phyloP scores from a whole-genome alignment of 139 green algal species.

The Marvania coccoides region DNA sequence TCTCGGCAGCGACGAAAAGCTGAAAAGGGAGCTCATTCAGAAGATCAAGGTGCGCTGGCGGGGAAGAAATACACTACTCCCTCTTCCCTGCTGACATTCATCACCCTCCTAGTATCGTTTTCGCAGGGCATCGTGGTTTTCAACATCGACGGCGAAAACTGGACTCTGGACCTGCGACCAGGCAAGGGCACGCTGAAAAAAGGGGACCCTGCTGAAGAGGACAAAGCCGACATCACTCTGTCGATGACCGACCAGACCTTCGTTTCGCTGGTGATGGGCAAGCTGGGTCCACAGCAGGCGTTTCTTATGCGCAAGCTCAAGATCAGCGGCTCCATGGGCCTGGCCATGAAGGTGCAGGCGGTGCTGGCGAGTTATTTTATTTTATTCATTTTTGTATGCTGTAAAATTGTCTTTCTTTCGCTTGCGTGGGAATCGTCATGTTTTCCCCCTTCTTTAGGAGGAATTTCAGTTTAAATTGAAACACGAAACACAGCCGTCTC shows the following conservation, averaged over 20 bases:
- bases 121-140: slow-evolving; percentile 72
- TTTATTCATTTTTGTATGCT: too few species aligned
- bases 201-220: slow-evolving; percentile 18
- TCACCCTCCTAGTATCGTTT: too few species aligned
- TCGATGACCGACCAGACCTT: slow-evolving; percentile 60
- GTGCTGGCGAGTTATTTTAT: too few species aligned
- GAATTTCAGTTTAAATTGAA: too few species aligned
- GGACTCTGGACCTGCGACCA: slow-evolving; percentile 64
- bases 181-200: slow-evolving; percentile 34
- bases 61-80: too few species aligned
- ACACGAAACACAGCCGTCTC: too few species aligned
- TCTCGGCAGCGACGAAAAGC: slow-evolving; percentile 32
- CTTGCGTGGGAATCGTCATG: too few species aligned
- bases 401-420: too few species aligned
- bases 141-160: slow-evolving; percentile 66
- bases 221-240: slow-evolving; percentile 65
- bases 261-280: slow-evolving; percentile 54
- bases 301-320: slow-evolving; percentile 87
- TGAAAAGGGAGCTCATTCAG: slow-evolving; percentile 31
- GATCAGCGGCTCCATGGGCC: slow-evolving; percentile 69
- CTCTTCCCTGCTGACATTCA: neutral
- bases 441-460: too few species aligned
- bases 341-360: slow-evolving; percentile 81
- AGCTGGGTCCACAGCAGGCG: slow-evolving; percentile 77
- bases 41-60: slow-evolving; percentile 56